Percentiles rank a stretch among this genome's conserved stretches.
Evolutionary conservation across 495 filamentous ascomycete genomes (phyloP).

Genomic region (Aspergillus olivimuriae): DNA sequence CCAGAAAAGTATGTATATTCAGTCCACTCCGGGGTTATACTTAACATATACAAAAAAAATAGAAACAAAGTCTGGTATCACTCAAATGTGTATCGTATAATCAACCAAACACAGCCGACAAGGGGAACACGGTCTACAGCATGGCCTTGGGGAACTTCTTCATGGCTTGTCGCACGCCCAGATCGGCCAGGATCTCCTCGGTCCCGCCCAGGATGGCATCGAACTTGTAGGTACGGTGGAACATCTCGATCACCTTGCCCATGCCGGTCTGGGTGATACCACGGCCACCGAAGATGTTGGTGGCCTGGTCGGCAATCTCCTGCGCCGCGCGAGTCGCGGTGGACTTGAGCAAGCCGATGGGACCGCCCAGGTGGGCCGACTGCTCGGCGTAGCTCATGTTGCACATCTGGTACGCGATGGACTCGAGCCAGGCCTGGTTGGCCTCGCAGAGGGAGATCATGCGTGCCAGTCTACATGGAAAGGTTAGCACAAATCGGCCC

Average conservation of each 20-base stretch:
- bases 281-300: conserved; percentile 82
- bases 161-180: conserved; percentile 77
- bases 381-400: conserved; percentile 78
- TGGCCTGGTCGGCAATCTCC: conserved; percentile 74
- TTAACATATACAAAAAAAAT: too few relatives aligned
- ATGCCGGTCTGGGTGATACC: conserved; percentile 77
- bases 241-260: conserved; percentile 75
- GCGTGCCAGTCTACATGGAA: conserved; percentile 54
- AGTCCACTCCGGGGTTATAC: too few relatives aligned
- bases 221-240: conserved; percentile 82
- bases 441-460: conserved; percentile 81
- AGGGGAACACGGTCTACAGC: too few relatives aligned
- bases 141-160: conserved; percentile 79
- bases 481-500: conserved; percentile 4
- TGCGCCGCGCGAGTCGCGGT: conserved; percentile 68
- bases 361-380: conserved; percentile 66
- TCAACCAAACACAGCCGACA: too few relatives aligned
- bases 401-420: conserved; percentile 81
- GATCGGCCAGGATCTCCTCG: conserved; percentile 76
- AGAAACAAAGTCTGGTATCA: too few relatives aligned
- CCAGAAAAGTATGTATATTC: too few relatives aligned
- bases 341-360: conserved; percentile 79
- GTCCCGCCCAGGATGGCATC: conserved; percentile 81
- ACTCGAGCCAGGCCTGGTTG: conserved; percentile 81
- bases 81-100: too few relatives aligned